Conservation (phyloP, 1,139 yeast genomes). For the Blastobotrys aristatus region DNA sequence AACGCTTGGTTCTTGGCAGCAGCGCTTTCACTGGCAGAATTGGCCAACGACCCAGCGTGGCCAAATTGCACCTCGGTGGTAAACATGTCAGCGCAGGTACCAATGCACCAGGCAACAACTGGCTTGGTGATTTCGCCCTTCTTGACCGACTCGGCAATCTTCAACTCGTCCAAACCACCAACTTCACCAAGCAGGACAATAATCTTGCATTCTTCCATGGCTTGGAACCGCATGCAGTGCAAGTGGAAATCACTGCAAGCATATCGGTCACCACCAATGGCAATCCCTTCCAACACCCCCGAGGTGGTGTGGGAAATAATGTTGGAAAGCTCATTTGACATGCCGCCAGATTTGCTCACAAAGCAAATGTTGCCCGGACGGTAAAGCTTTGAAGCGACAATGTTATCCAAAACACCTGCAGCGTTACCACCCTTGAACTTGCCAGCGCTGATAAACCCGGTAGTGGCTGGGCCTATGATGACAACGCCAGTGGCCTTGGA, state of each 20-base stretch:
- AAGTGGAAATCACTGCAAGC: conserved; percentile 48
- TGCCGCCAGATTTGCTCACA: conserved; percentile 47
- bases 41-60: conserved; percentile 46
- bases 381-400: conserved; percentile 45
- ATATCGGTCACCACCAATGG: conserved; percentile 46
- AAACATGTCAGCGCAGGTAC: conserved; percentile 46
- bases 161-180: conserved; percentile 47
- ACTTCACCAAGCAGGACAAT: conserved; percentile 44
- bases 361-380: conserved; percentile 46
- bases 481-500: conserved; percentile 44
- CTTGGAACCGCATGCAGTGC: conserved; percentile 43
- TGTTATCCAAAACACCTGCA: conserved; percentile 49
- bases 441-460: conserved; percentile 48
- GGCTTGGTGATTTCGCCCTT: conserved; percentile 42
- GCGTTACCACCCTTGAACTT: conserved; percentile 48
- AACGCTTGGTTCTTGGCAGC: conserved; percentile 42
- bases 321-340: conserved; percentile 47
- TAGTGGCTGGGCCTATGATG: conserved; percentile 47
- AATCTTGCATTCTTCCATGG: conserved; percentile 44
- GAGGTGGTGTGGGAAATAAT: conserved; percentile 43
- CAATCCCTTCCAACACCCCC: conserved; percentile 46
- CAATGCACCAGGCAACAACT: conserved; percentile 47
- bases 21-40: conserved; percentile 44
- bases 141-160: conserved; percentile 45
- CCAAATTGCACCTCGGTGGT: conserved; percentile 47